Base-by-base conservation (phyloP, 1,284 basidiomycete genomes). In the Cerioporus squamosus region DNA sequence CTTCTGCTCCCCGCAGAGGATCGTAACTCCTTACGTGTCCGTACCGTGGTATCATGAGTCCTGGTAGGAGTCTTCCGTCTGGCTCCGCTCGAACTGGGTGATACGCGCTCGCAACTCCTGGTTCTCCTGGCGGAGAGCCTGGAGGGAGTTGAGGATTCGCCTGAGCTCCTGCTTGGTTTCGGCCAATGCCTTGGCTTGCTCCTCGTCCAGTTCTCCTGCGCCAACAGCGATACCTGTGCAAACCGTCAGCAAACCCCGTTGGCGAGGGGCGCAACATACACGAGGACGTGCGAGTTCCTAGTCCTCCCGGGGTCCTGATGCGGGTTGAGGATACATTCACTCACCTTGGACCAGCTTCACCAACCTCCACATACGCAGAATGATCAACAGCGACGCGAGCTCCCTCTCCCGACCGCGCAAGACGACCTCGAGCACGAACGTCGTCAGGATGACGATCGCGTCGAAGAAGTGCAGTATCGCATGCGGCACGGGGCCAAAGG, bases 331-430 rank as follows among this genome's bases (percentile, higher is more conserved):
- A 23, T 17, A 20, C 18, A 38, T 10, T 36, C n/a, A 39, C 33
- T 24, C 61, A 91, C 90, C 89, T 79, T 87, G 88, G 20, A 91
- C 86, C 12, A 93, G 77, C 69, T 92, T 91, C 26, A 93, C 81
- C 23, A 93, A 75, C 31, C 91, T 79, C 90, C 91, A 92, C 10
- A 93, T 69, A 71, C 91, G 90, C 20, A 93, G 75, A 9, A 90
- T 75, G 47, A 93, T 79, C 40, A 93, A 81, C 23, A 93, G 73
- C 7, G 80, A 82, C 2, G 85, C 87, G 22, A 93, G 78, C 67
- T 93, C 89, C 58, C 83, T 75, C 68, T 89, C 86, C 57, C 76
- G 79, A 7, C 89, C 91, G 66, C 80, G 80, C 8, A 93, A 77
- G 6, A 82, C 77, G 15, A 87, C 78, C 71, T 93, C 90, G 42